These are phyloP conservation scores for Porogramme epimiltina DNA, from an alignment of 1,284 basidiomycete species.

Conservation along the genomic window DNA sequence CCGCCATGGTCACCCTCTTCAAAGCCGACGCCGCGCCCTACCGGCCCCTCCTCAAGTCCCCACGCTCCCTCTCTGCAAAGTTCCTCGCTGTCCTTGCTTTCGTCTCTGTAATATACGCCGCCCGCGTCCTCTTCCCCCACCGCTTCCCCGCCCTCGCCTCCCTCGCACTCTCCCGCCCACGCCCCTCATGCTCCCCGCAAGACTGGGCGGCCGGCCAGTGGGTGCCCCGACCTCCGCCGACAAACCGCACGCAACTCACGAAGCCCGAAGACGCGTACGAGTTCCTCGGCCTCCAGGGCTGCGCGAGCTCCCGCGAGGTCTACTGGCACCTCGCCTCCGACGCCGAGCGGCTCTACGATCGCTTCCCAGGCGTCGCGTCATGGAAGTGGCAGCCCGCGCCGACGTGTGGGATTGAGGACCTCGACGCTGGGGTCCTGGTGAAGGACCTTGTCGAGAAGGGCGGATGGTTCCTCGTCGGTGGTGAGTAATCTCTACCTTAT, in stretches of 20 bases:
- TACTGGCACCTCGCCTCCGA: constrained; percentile 63
- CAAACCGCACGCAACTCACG: constrained; percentile 27
- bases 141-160: constrained; percentile 10
- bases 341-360: constrained; percentile 44
- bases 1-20: constrained; percentile 20
- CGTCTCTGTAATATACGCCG: constrained; percentile 16
- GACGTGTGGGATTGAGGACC: constrained; percentile 41
- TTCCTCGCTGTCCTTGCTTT: constrained; percentile 18
- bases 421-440: constrained; percentile 45
- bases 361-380: constrained; percentile 52
- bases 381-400: constrained; percentile 52
- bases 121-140: constrained; percentile 18
- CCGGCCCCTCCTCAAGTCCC: constrained; percentile 14
- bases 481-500: constrained; percentile 35
- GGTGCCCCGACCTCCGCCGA: constrained; percentile 29
- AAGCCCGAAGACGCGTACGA: constrained; percentile 40
- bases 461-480: constrained; percentile 66
- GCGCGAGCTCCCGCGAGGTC: constrained; percentile 61
- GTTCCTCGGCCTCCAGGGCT: constrained; percentile 58
- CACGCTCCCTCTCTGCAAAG: constrained; percentile 16
- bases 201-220: constrained; percentile 47
- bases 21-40: constrained; percentile 15
- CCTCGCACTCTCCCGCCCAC: constrained; percentile 4
- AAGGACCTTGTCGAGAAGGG: constrained; percentile 64
- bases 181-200: constrained; percentile 41